Percentiles rank a stretch among this genome's conserved stretches.
Conservation (phyloP, 345 rosid species). For the Tarenaya hassleriana region DNA sequence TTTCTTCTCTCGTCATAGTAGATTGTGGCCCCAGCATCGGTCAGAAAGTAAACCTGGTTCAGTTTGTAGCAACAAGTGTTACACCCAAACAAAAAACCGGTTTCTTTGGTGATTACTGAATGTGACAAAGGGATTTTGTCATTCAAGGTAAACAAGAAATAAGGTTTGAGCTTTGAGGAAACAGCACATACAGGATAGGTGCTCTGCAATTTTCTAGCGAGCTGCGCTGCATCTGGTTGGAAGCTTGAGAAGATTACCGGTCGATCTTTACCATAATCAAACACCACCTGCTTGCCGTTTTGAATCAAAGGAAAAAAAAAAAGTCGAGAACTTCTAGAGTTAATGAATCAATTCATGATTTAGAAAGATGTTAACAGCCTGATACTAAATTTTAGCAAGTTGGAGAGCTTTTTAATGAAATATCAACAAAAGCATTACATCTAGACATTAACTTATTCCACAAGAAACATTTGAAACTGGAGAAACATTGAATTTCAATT, state of each 20-base stretch:
- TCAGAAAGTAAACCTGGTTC: slow-evolving; percentile 67
- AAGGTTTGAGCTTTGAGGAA: neutral
- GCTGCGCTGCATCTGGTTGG: slow-evolving; percentile 86
- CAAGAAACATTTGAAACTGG: neutral
- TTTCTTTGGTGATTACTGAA: no score
- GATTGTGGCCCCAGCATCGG: slow-evolving; percentile 52
- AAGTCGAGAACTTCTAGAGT: neutral
- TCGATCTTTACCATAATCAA: slow-evolving; percentile 45
- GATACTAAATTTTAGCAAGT: no score
- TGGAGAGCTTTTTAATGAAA: no score
- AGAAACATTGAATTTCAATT: neutral
- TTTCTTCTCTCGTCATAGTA: slow-evolving; percentile 66
- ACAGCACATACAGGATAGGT: slow-evolving; percentile 59
- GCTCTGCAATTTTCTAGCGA: slow-evolving; percentile 59
- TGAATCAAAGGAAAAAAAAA: slow-evolving; percentile 1
- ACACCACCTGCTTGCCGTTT: slow-evolving; percentile 45
- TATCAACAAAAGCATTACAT: no score
- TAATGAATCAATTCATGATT: no score
- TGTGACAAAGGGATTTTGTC: no score
- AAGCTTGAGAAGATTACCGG: slow-evolving; percentile 81
- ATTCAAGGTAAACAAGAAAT: neutral
- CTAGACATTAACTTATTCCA: neutral
- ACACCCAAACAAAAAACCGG: no score
- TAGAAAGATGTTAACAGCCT: no score
- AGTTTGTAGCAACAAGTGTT: no score